Conservation (phyloP, 768 basidiomycete species). For the Mycena galericulata region DNA sequence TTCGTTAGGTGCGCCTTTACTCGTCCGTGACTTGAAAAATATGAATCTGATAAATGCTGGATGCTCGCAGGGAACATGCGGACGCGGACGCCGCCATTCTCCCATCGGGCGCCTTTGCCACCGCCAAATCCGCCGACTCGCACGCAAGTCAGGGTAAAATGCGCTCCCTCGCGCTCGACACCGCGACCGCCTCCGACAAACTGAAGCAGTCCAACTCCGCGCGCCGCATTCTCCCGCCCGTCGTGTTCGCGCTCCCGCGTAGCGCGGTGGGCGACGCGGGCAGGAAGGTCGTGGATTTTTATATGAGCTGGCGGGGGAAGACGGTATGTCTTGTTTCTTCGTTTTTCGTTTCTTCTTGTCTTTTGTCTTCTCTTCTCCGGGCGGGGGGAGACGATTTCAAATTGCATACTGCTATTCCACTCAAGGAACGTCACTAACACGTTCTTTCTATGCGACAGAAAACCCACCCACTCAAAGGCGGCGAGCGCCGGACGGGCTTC, state of each 20-base stretch:
- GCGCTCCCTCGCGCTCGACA: not conserved
- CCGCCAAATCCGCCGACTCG: not conserved
- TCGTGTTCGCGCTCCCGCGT: slow-evolving; percentile 57
- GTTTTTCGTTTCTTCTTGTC: not conserved
- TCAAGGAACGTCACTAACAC: too few relatives aligned
- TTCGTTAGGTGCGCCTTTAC: slow-evolving; percentile 7
- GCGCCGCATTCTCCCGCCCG: slow-evolving; percentile 39
- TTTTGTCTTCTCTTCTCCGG: too few relatives aligned
- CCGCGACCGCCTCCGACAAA: not conserved
- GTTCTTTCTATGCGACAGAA: slow-evolving; percentile 19
- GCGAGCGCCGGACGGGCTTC: slow-evolving; percentile 46
- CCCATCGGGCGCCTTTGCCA: too few relatives aligned
- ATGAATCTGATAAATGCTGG: not conserved
- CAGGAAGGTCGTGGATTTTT: slow-evolving; percentile 60
- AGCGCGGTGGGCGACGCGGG: slow-evolving; percentile 50
- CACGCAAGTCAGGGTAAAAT: not conserved
- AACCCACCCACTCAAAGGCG: slow-evolving; percentile 36
- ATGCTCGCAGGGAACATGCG: not conserved
- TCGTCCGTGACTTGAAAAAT: too few relatives aligned
- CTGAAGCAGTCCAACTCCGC: too few relatives aligned
- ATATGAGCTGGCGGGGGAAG: slow-evolving; percentile 62
- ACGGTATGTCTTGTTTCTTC: slow-evolving; percentile 43
- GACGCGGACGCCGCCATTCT: too few relatives aligned
- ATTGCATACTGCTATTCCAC: too few relatives aligned
- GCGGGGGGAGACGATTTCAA: too few relatives aligned